phyloP scores from a whole-genome alignment of 2,329 filamentous ascomycete species.

The Calonectria hongkongensis region DNA sequence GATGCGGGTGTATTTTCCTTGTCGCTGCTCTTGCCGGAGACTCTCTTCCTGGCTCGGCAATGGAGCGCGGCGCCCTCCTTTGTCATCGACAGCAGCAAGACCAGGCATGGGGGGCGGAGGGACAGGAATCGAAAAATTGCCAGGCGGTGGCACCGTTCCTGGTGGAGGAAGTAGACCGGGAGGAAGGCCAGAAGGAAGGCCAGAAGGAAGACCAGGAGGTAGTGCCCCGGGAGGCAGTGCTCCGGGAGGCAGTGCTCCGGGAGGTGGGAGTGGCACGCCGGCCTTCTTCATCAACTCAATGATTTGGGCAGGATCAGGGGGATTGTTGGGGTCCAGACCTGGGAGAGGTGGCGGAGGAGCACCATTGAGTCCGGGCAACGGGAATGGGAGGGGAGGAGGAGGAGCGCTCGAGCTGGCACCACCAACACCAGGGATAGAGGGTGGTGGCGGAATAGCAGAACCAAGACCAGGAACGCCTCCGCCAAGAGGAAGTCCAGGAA shows the following conservation, averaged over 20 bases:
- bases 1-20: slow-evolving; percentile 75
- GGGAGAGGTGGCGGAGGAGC: slow-evolving; percentile 70
- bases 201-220: no score
- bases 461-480: slow-evolving; percentile 65
- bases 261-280: slow-evolving; percentile 76
- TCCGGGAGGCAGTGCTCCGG: slow-evolving; percentile 67
- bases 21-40: slow-evolving; percentile 83
- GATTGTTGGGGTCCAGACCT: slow-evolving; percentile 75
- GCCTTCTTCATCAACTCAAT: slow-evolving; percentile 80
- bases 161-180: slow-evolving; percentile 67
- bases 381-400: slow-evolving; percentile 72
- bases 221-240: slow-evolving; percentile 63
- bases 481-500: slow-evolving; percentile 75
- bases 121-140: slow-evolving; percentile 58
- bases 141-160: slow-evolving; percentile 59
- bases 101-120: slow-evolving; percentile 64
- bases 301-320: slow-evolving; percentile 76
- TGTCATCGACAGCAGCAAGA: slow-evolving; percentile 54
- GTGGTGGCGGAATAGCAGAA: slow-evolving; percentile 64
- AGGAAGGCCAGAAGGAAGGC: slow-evolving; percentile 65
- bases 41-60: slow-evolving; percentile 91
- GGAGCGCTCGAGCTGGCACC: slow-evolving; percentile 62
- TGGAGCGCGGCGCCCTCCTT: slow-evolving; percentile 75
- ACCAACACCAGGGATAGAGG: slow-evolving; percentile 71
- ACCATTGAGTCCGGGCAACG: slow-evolving; percentile 69